Evolutionary conservation across 2,329 filamentous ascomycete genomes (phyloP).

Genomic region (Ophiostoma quercus): DNA sequence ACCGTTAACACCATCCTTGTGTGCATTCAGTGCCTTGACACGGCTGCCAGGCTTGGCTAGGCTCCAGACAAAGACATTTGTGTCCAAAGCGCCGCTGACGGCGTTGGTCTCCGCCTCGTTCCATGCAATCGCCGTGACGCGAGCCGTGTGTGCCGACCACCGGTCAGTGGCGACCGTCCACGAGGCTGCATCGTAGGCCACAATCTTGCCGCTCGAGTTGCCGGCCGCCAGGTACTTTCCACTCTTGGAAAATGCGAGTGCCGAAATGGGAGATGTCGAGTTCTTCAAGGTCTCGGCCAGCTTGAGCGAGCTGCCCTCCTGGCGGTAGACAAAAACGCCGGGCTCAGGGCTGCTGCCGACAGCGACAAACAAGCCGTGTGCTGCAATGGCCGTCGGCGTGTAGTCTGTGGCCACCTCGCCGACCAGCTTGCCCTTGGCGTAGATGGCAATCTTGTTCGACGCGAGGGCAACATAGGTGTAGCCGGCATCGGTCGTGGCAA

Average conservation of each 20-base stretch:
- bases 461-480: constrained; percentile 55
- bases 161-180: constrained; percentile 72
- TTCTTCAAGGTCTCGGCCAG: constrained; percentile 56
- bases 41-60: constrained; percentile 75
- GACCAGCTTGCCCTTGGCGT: constrained; percentile 56
- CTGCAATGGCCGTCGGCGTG: constrained; percentile 68
- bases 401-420: constrained; percentile 51
- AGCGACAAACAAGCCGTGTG: constrained; percentile 62
- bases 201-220: constrained; percentile 79
- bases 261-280: constrained; percentile 67
- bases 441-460: constrained; percentile 45
- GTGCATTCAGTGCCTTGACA: constrained; percentile 78
- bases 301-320: constrained; percentile 52
- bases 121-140: constrained; percentile 63
- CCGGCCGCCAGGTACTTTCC: constrained; percentile 77
- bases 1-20: constrained; percentile 92
- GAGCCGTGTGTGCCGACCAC: constrained; percentile 57
- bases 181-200: constrained; percentile 61
- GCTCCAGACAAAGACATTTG: constrained; percentile 90
- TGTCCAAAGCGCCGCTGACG: constrained; percentile 81
- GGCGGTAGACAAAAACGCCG: constrained; percentile 71
- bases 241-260: constrained; percentile 74
- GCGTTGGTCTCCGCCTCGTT: constrained; percentile 70
- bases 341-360: constrained; percentile 62
- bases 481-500: constrained; percentile 49